A percentile compares a stretch with the other conserved stretches of the same genome.
These are phyloP conservation scores for Thelonectria rubi DNA, from an alignment of 2,329 filamentous ascomycete species.

Conservation along the genomic window DNA sequence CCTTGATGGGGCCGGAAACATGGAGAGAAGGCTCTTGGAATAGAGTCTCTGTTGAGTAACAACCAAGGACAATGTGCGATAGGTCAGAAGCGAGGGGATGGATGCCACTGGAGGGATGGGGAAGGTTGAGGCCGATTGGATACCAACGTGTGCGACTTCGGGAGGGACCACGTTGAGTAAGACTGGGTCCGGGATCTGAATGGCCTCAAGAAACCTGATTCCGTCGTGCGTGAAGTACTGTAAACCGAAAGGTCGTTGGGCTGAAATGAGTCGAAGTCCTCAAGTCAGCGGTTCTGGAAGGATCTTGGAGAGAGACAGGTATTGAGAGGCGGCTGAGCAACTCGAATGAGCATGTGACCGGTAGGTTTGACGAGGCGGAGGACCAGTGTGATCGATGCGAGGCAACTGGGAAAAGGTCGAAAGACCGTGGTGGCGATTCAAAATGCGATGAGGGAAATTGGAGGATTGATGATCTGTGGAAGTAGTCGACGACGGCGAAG, in stretches of 20 bases:
- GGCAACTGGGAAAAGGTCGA: not conserved
- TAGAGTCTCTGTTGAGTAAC: conserved; percentile 3
- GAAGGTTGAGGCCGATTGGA: conserved; percentile 9
- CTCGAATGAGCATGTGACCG: conserved; percentile 11
- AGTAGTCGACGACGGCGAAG: not conserved
- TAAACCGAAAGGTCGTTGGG: not conserved
- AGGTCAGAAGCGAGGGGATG: conserved; percentile 23
- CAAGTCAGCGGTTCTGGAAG: not conserved
- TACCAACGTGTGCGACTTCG: conserved; percentile 32
- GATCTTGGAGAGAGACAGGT: not conserved
- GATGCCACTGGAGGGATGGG: conserved; percentile 7
- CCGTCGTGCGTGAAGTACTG: conserved; percentile 6
- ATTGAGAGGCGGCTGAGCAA: not conserved
- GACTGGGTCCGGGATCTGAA: conserved; percentile 15
- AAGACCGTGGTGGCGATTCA: not conserved
- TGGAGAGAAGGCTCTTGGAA: conserved; percentile 12
- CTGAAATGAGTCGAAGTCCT: not conserved
- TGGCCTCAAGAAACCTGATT: conserved; percentile 20
- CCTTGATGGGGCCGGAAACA: conserved; percentile 1
- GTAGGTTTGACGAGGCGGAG: not conserved
- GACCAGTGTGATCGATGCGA: not conserved
- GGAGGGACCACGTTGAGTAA: conserved; percentile 29
- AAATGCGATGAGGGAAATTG: not conserved
- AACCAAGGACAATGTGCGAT: conserved; percentile 26
- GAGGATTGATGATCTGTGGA: not conserved